Evolutionary conservation across 768 basidiomycete genomes (phyloP).

Genomic region (Kwoniella botswanensis): DNA sequence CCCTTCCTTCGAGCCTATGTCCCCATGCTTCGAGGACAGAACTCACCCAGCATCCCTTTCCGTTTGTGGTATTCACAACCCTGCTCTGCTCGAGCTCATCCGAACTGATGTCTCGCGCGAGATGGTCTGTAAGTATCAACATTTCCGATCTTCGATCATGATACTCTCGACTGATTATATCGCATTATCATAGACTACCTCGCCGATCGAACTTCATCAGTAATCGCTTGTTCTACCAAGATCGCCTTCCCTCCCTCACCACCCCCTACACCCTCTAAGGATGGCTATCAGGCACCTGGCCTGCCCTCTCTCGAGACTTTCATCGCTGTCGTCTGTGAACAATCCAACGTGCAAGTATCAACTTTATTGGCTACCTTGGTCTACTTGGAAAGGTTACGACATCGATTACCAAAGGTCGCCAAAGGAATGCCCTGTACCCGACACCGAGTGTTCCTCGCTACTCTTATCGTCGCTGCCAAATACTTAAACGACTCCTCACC

Average conservation of each 20-base stretch:
- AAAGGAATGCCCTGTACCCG: conserved; percentile 74
- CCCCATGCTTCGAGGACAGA: conserved; percentile 54
- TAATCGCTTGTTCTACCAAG: conserved; percentile 65
- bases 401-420: conserved; percentile 78
- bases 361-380: conserved; percentile 89
- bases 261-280: conserved; percentile 68
- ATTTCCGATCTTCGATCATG: background rate
- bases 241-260: conserved; percentile 67
- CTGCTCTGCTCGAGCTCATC: conserved; percentile 78
- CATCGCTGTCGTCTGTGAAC: conserved; percentile 77
- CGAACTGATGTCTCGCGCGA: conserved; percentile 75
- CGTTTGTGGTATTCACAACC: conserved; percentile 68
- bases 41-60: conserved; percentile 55
- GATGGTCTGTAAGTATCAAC: conserved; percentile 68
- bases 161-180: background rate
- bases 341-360: conserved; percentile 85
- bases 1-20: conserved; percentile 45
- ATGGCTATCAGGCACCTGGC: conserved; percentile 55
- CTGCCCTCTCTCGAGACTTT: conserved; percentile 82
- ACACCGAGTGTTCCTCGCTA: conserved; percentile 87
- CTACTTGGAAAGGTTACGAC: conserved; percentile 84
- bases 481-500: conserved; percentile 87
- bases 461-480: conserved; percentile 87
- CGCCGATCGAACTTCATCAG: conserved; percentile 74
- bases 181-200: conserved; percentile 63